These are phyloP conservation scores for Erythrobasidium yunnanense DNA, from an alignment of 768 basidiomycete genomes.

Conservation along the genomic window DNA sequence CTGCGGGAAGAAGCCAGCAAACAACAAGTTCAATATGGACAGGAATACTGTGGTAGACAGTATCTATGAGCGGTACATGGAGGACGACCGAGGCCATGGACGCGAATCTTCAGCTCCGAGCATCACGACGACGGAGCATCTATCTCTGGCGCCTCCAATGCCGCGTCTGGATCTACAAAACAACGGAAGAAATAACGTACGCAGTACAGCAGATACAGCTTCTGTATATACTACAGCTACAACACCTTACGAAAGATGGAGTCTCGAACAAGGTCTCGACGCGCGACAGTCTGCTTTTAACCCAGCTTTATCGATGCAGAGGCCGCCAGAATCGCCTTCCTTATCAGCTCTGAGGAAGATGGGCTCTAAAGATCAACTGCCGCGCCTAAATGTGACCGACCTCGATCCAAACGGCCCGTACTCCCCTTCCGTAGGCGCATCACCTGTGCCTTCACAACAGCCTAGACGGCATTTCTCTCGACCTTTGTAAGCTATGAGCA, in stretches of 20 bases:
- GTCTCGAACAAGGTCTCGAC: constrained; percentile 19
- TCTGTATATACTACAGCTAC: constrained; percentile 23
- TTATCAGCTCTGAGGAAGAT: constrained; percentile 2
- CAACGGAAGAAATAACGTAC: background rate
- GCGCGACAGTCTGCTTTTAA: background rate
- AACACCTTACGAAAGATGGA: constrained; percentile 16
- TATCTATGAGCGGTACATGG: constrained; percentile 20
- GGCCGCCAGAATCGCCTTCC: constrained; percentile 17
- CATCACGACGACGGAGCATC: background rate
- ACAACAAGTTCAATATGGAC: background rate
- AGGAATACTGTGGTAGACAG: constrained; percentile 3
- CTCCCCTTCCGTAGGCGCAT: no score
- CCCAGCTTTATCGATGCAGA: background rate
- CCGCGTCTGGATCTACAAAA: background rate
- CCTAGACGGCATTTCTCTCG: constrained; percentile 12
- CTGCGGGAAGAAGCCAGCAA: no score
- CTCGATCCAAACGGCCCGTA: no score
- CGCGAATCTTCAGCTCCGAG: background rate
- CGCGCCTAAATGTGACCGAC: background rate
- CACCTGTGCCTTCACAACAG: constrained; percentile 5
- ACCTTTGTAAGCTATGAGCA: constrained; percentile 25
- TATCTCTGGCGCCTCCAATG: constrained; percentile 23
- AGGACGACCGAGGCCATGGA: background rate
- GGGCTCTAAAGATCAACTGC: background rate
- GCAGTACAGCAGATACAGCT: constrained; percentile 22